phyloP scores from a whole-genome alignment of 139 green algal genomes.

The Spirogloea muscicola region DNA sequence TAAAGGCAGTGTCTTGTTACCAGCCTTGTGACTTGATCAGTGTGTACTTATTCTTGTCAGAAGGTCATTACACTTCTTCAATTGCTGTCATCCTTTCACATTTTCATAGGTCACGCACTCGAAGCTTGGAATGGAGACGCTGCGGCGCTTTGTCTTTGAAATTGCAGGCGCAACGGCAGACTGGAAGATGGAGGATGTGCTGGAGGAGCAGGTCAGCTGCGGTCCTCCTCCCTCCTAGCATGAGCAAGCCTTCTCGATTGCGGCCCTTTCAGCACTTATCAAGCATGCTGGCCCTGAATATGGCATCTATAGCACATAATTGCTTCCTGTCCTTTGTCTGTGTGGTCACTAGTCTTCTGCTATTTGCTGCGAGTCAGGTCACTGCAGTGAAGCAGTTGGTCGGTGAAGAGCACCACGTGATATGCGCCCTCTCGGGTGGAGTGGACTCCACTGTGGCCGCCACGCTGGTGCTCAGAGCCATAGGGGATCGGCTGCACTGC shows the following conservation, averaged over 20 bases:
- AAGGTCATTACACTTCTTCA: background rate
- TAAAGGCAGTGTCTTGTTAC: no score
- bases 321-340: no score
- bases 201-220: no score
- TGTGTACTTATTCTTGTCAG: background rate
- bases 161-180: conserved; percentile 67
- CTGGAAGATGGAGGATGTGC: conserved; percentile 94
- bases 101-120: conserved; percentile 64
- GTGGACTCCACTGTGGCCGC: conserved; percentile 94
- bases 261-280: no score
- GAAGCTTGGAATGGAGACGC: conserved; percentile 76
- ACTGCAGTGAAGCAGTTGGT: conserved; percentile 56
- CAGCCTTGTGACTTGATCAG: no score
- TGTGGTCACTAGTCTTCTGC: background rate
- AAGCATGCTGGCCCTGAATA: no score
- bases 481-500: conserved; percentile 94
- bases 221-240: no score
- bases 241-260: no score
- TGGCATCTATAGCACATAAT: no score
- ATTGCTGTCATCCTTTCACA: background rate
- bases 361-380: background rate
- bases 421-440: conserved; percentile 93
- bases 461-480: conserved; percentile 82
- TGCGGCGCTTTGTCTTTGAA: conserved; percentile 84
- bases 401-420: conserved; percentile 82